Conservation (phyloP, 2,329 filamentous ascomycete species). For the Exserohilum rostratum region DNA sequence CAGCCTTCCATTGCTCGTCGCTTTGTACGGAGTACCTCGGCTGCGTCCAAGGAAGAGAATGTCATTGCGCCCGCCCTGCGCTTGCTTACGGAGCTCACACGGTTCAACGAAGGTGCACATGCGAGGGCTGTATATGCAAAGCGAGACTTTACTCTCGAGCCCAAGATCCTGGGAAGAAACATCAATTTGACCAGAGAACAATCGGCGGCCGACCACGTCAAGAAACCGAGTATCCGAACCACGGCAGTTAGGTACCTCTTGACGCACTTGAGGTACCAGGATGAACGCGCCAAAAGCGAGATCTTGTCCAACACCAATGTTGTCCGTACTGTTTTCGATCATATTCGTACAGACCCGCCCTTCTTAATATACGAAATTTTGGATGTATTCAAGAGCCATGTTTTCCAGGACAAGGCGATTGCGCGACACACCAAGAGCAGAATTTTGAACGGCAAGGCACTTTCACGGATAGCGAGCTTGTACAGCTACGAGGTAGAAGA, state of each 20-base stretch:
- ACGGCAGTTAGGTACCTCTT: slow-evolving; percentile 83
- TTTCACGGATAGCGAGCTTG: slow-evolving; percentile 66
- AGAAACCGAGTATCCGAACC: slow-evolving; percentile 79
- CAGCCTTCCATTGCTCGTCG: slow-evolving; percentile 82
- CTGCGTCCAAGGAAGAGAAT: slow-evolving; percentile 82
- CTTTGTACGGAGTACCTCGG: slow-evolving; percentile 76
- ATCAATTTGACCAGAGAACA: slow-evolving; percentile 69
- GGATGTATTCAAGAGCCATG: slow-evolving; percentile 68
- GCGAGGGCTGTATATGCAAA: slow-evolving; percentile 79
- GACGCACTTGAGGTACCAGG: slow-evolving; percentile 77
- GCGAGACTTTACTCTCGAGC: slow-evolving; percentile 74
- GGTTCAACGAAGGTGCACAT: slow-evolving; percentile 82
- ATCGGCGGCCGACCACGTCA: slow-evolving; percentile 64
- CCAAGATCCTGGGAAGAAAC: slow-evolving; percentile 77
- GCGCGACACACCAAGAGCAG: slow-evolving; percentile 75
- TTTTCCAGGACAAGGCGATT: slow-evolving; percentile 77
- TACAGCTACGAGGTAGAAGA: slow-evolving; percentile 50
- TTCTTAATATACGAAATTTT: slow-evolving; percentile 78
- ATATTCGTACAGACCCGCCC: slow-evolving; percentile 78
- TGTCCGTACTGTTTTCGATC: slow-evolving; percentile 73
- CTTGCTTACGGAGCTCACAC: slow-evolving; percentile 82
- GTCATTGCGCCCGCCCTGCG: slow-evolving; percentile 88
- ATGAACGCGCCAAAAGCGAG: slow-evolving; percentile 78
- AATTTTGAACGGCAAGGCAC: slow-evolving; percentile 74
- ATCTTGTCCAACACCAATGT: slow-evolving; percentile 77